Base-by-base conservation (phyloP, 768 basidiomycete genomes). In the Russula griseocarnosa region DNA sequence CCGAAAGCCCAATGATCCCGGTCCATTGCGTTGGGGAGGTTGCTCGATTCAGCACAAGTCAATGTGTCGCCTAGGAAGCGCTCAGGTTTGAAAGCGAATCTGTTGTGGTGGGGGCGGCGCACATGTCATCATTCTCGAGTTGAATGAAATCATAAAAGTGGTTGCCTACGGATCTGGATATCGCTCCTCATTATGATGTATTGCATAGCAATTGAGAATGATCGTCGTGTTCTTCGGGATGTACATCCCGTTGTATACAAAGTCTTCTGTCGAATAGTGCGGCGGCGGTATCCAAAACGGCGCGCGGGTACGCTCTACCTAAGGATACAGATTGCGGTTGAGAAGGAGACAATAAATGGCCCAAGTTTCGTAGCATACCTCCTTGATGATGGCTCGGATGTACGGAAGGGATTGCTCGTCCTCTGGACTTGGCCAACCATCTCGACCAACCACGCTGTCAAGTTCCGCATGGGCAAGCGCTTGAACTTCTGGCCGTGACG, bases 1-100 rank as follows among this genome's bases (percentile, higher is more conserved):
- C 81, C 81, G 57, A 80, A 82, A 70, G 76, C 75, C 81, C 81
- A 82, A 62, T 82, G 79, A 62, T 82, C 81, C 42, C 80, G 76
- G 59, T 82, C 73, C 53, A 55, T 55, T n/a, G 55, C 40, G 4
- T 56, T 56, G 26, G 55, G 20, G 26, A 56, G 55, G 46, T 79
- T 78, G 18, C 79, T 78, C 6, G 79, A 81, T 59, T 81, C 79
- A 4, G 77, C 76, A n/a, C 75, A 76, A 24, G 73, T 70, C 6
- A 73, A 73, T 0, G 67, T 63, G 63, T 82, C 79, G 22, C 73
- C 70, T 46, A 81, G 63, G 68, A 77, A 82, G 2, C 81, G 74
- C 18, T 82, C 78, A 26, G 81, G 80, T 72, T 80, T 73, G 69
- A 74, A 74, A 0, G 66, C 58, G 57, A 66, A 71, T 5, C 71